These are phyloP conservation scores for Sarocladium brachiariae DNA, from an alignment of 2,329 filamentous ascomycete species.

Conservation along the genomic window DNA sequence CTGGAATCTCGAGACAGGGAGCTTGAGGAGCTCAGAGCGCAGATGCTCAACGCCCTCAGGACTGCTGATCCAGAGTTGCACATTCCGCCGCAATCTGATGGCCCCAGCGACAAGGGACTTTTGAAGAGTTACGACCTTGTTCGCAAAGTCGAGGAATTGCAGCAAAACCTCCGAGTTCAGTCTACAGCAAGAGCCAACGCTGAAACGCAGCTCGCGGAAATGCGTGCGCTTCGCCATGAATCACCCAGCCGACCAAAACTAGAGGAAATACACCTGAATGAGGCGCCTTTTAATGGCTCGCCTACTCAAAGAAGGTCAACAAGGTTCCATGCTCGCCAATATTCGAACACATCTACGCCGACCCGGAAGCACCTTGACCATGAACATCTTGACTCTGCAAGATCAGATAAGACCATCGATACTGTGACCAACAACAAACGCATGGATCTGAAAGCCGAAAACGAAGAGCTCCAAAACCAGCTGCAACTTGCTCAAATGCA, in stretches of 20 bases:
- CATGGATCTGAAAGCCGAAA: conserved; percentile 83
- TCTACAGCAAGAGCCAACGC: conserved; percentile 74
- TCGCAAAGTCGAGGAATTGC: conserved; percentile 79
- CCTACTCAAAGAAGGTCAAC: conserved; percentile 61
- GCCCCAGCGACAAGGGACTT: conserved; percentile 55
- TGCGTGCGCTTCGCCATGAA: conserved; percentile 67
- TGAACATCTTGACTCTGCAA: conserved; percentile 63
- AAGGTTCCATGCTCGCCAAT: conserved; percentile 48
- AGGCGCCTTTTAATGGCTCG: conserved; percentile 66
- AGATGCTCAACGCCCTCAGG: conserved; percentile 76
- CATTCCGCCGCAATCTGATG: conserved; percentile 55
- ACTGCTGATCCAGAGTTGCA: conserved; percentile 73
- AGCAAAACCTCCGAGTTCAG: conserved; percentile 79
- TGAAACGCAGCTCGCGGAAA: conserved; percentile 72
- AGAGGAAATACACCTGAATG: conserved; percentile 82
- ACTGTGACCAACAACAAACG: conserved; percentile 77
- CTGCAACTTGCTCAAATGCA: conserved; percentile 93
- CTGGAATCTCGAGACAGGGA: conserved; percentile 77
- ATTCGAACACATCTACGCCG: conserved; percentile 72
- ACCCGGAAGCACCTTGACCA: conserved; percentile 62
- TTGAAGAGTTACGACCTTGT: conserved; percentile 77
- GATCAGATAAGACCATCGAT: conserved; percentile 78
- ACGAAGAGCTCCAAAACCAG: conserved; percentile 90
- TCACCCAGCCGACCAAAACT: conserved; percentile 66
- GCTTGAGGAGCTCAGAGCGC: conserved; percentile 69